Evolutionary conservation across 75 land plant species (phyloP), one percentile per base, ranked within the genome.

Genomic region (Selaginella tamariscina): DNA sequence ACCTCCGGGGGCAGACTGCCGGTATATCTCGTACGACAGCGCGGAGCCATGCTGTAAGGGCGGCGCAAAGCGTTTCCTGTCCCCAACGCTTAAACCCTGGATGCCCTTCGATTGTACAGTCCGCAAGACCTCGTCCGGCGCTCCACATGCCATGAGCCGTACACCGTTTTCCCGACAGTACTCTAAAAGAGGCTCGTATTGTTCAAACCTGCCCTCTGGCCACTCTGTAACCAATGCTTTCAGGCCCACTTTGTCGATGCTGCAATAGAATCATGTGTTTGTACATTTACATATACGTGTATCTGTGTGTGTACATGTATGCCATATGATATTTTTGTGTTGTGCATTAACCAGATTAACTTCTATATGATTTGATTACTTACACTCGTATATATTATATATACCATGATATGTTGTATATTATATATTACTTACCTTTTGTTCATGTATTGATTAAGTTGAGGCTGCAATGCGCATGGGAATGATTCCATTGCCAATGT

Each of bases 61-160:
- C 65, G 96, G 92, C 56, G 82, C 82, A 72, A 80, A 91, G n/a
- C 60, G 66, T 68, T 75, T 79, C 21, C 76, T 83, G 13, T 91
- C 85, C 59, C 70, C 80, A 23, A 75, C 76, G 18, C 80, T 78
- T 60, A 91, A 81, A 0, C 86, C 93, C 60, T 74, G 74, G 33
- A 91, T 70, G 20, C 96, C 96, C 79, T 85, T 78, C 24, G 93
- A 80, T 84, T 85, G 86, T 31, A 91, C 86, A 32, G 78, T 88
- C 56, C 96, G 80, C 62, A 91, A 29, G 0, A 91, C 96, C 88
- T 87, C 78, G n/a, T 76, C 83, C 21, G 96, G 91, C 32, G 84
- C 75, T 22, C 96, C 91, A 80, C 96, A 88, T 66, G 91, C 96
- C 70, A 90, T 75, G 27, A 90, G 77, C 24, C 82, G 83, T 39